A percentile compares a stretch with the other conserved stretches of the same genome.
Conservation (phyloP, 2,329 filamentous ascomycete genomes). For the Graphium sp. region DNA sequence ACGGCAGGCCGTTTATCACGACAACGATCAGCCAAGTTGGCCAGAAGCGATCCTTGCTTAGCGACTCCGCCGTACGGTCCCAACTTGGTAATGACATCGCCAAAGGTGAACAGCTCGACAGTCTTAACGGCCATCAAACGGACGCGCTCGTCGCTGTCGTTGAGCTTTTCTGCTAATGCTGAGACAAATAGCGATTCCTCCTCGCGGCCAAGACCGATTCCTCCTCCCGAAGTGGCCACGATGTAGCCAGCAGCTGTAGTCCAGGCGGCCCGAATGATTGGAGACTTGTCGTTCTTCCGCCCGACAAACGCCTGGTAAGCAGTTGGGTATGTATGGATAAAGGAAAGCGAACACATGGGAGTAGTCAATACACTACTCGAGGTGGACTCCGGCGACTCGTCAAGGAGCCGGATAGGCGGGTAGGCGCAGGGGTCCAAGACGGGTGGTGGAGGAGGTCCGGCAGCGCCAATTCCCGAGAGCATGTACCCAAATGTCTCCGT, state of each 20-base stretch:
- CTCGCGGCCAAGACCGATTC: constrained; percentile 68
- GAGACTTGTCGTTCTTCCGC: constrained; percentile 72
- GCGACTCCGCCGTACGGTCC: constrained; percentile 59
- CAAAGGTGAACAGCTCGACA: constrained; percentile 64
- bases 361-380: constrained; percentile 54
- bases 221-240: constrained; percentile 76
- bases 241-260: constrained; percentile 72
- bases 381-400: constrained; percentile 32
- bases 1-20: constrained; percentile 73
- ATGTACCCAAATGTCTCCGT: constrained; percentile 93
- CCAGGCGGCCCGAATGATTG: constrained; percentile 73
- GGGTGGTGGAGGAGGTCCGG: constrained; percentile 61
- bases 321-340: constrained; percentile 61
- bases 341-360: constrained; percentile 76
- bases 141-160: constrained; percentile 82
- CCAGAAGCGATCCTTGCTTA: constrained; percentile 62
- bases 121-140: constrained; percentile 77
- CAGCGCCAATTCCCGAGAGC: constrained; percentile 81
- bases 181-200: constrained; percentile 65
- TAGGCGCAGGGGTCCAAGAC: constrained; percentile 68
- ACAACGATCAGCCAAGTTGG: constrained; percentile 69
- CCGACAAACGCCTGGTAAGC: constrained; percentile 76
- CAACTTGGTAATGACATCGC: constrained; percentile 67
- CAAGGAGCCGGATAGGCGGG: constrained; percentile 53
- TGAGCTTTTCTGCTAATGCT: constrained; percentile 62